phyloP scores from a whole-genome alignment of 78 protist species.

The Parvularia atlantis region DNA sequence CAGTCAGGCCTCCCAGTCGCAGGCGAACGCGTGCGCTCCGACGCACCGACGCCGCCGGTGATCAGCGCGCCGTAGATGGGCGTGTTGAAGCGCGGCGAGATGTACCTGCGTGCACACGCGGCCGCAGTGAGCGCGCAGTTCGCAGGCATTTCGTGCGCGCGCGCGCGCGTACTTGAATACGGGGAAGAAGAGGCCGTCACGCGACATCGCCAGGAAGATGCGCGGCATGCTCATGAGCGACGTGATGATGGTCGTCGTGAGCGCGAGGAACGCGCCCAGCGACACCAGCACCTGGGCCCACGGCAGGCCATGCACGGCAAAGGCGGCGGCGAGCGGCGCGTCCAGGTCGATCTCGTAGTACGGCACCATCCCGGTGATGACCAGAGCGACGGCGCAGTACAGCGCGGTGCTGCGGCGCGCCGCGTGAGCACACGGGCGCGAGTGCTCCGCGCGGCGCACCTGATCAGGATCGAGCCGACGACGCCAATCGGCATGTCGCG shows the following conservation, averaged over 20 bases:
- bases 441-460: no score
- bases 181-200: constrained; percentile 13
- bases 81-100: background rate
- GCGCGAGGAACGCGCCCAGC: constrained; percentile 4
- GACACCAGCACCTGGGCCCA: constrained; percentile 1
- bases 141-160: no score
- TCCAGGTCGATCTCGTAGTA: constrained; percentile 20
- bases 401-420: constrained; percentile 14
- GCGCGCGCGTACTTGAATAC: background rate
- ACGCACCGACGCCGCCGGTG: no score
- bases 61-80: constrained; percentile 39
- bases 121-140: no score
- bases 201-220: constrained; percentile 3
- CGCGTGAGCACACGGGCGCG: no score
- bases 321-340: constrained; percentile 44
- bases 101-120: no score
- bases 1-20: no score
- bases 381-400: constrained; percentile 20
- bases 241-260: constrained; percentile 2
- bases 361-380: constrained; percentile 37
- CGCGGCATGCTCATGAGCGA: background rate
- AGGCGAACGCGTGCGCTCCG: no score
- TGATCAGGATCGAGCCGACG: constrained; percentile 29
- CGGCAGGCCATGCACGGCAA: constrained; percentile 9
- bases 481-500: constrained; percentile 54